Evolutionary conservation across 164 flowering plant genomes (phyloP), one percentile per base, ranked within the genome.

Genomic region (Liriodendron chinense): DNA sequence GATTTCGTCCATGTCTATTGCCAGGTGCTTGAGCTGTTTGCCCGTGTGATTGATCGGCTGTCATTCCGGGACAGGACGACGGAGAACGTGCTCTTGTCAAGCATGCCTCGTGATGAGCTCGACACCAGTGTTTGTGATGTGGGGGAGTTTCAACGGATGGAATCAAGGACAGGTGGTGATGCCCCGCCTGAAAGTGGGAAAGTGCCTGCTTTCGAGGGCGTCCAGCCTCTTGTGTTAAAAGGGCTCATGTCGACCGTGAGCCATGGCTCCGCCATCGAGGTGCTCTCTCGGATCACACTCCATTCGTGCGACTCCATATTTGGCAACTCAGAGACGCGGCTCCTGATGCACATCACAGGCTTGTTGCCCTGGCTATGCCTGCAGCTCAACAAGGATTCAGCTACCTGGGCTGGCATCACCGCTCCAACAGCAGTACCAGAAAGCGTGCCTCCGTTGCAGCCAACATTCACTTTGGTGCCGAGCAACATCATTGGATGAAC

Each of bases 191-290:
- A 88, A n/a, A 74, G 75, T 78, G 91, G 93, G 48, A 90, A 86
- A 73, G 91, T 93, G 68, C 98, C 98, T 49, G 81, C 84, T 24
- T 96, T 94, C 79, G 99, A 96, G 80, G 98, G 99, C 43, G 93
- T 96, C 76, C 99, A 94, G 80, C 98, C 99, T 71, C 94, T 96
- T 69, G 99, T 96, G 47, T 98, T 96, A 66, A 96, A 96, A 81
- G 98, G 99, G 50, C 91, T 96, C 1, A 89, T 91, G 92, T 94
- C 98, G 64, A 86, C 89, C 56, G 94, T 89, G 72, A 96, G 99
- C 76, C 99, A 96, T 74, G 85, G 87, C 59, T 90, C 86, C 56
- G 89, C 99, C 21, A 87, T 96, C 57, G 97, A 96, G 82, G 97
- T 96, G 50, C 91, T 96, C n/a, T 91, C 97, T 2, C 84, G 89